Conservation (phyloP, 495 filamentous ascomycete species). For the Aspergillus kassunensis region DNA sequence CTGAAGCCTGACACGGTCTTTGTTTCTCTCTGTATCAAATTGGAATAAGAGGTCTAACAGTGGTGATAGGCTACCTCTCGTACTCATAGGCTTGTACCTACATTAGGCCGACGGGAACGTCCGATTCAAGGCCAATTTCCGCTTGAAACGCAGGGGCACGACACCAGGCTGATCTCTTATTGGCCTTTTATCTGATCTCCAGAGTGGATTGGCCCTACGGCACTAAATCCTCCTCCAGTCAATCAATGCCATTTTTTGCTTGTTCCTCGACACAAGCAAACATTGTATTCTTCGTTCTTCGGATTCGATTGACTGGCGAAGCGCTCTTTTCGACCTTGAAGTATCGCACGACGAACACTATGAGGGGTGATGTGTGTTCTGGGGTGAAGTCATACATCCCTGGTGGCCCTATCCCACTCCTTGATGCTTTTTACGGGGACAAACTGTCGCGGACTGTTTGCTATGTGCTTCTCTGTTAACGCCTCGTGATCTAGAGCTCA, state of each 20-base stretch:
- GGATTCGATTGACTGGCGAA: not conserved
- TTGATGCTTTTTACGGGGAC: not conserved
- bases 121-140: conserved; percentile 13
- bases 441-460: not conserved
- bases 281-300: not conserved
- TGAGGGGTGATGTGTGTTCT: too few species aligned
- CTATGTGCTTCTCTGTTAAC: not conserved
- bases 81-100: too few species aligned
- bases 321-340: too few species aligned
- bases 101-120: conserved; percentile 4
- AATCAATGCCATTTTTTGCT: not conserved
- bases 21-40: not conserved
- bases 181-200: not conserved
- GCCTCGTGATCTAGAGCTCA: too few species aligned
- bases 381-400: not conserved
- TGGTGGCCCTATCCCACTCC: not conserved
- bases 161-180: conserved; percentile 1
- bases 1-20: not conserved
- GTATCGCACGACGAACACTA: too few species aligned
- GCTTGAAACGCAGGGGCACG: conserved; percentile 15
- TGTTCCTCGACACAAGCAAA: not conserved
- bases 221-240: conserved; percentile 6
- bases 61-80: not conserved
- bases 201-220: conserved; percentile 5
- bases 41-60: not conserved